Percentiles rank a stretch among this genome's conserved stretches.
Conservation (phyloP, 495 filamentous ascomycete genomes). For the Aspergillus coremiiformis region DNA sequence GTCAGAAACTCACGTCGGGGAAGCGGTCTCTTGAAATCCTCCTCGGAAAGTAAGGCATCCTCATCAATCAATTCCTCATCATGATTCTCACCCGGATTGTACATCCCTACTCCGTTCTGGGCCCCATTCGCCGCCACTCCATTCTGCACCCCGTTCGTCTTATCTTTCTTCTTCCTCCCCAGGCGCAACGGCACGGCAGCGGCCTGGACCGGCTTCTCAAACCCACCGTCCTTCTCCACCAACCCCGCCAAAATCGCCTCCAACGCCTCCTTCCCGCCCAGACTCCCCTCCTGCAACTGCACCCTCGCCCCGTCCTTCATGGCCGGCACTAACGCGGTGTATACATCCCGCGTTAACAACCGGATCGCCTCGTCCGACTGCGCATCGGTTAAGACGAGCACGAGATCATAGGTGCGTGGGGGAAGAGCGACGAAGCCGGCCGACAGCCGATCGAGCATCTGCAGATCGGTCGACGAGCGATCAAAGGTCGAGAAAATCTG, state of each 20-base stretch:
- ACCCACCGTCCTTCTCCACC: slow-evolving; percentile 50
- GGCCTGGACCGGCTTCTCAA: slow-evolving; percentile 60
- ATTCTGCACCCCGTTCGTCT: slow-evolving; percentile 35
- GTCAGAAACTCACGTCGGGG: slow-evolving; percentile 71
- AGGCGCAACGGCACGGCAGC: slow-evolving; percentile 67
- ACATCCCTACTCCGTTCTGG: slow-evolving; percentile 1
- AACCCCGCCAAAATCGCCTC: slow-evolving; percentile 83
- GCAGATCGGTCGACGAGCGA: slow-evolving; percentile 72
- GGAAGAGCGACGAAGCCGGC: slow-evolving; percentile 76
- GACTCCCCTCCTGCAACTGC: slow-evolving; percentile 57
- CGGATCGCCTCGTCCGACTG: slow-evolving; percentile 50
- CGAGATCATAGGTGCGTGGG: slow-evolving; percentile 66
- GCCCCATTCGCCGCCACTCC: slow-evolving; percentile 42
- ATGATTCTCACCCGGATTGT: slow-evolving; percentile 33
- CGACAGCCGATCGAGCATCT: slow-evolving; percentile 95
- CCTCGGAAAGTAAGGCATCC: slow-evolving; percentile 73
- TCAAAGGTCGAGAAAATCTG: slow-evolving; percentile 55
- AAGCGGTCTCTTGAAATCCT: slow-evolving; percentile 65
- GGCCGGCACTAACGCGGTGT: slow-evolving; percentile 55
- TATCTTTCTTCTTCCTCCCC: slow-evolving; percentile 57
- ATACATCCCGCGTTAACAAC: slow-evolving; percentile 59
- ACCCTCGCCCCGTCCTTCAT: slow-evolving; percentile 67
- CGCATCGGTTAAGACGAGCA: slow-evolving; percentile 75
- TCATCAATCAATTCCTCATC: slow-evolving; percentile 87
- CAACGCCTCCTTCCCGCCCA: slow-evolving; percentile 38